These are phyloP conservation scores for Cladosporium cucumerinum DNA, from an alignment of 2,329 filamentous ascomycete genomes.

Conservation along the genomic window DNA sequence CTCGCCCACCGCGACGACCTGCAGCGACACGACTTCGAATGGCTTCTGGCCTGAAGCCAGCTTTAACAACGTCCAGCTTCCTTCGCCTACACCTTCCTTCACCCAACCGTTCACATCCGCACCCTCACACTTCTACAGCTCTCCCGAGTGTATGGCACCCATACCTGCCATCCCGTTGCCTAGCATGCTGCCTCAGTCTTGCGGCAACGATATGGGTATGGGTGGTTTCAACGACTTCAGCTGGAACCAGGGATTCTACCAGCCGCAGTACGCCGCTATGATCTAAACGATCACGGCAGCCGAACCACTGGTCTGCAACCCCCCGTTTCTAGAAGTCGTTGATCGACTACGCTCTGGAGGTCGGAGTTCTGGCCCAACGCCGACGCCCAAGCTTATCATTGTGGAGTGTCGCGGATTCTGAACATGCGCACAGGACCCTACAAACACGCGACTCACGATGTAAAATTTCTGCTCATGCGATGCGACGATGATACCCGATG, in stretches of 20 bases:
- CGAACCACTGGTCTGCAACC: conserved; percentile 11
- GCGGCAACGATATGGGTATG: conserved; percentile 62
- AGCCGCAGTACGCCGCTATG: conserved; percentile 66
- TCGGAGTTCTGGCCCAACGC: conserved; percentile 42
- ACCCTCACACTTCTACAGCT: conserved; percentile 66
- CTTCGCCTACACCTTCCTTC: conserved; percentile 76
- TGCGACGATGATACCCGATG: conserved; percentile 40
- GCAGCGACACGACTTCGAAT: conserved; percentile 65
- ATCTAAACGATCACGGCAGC: conserved; percentile 53
- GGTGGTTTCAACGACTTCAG: conserved; percentile 74
- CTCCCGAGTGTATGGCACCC: conserved; percentile 69
- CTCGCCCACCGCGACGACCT: conserved; percentile 64
- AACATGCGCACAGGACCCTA: conserved; percentile 40
- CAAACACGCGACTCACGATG: conserved; percentile 42
- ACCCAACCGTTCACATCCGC: conserved; percentile 65
- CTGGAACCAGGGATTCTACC: conserved; percentile 84
- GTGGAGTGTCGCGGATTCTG: conserved; percentile 27
- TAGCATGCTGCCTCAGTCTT: conserved; percentile 80
- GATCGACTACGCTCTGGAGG: conserved; percentile 28
- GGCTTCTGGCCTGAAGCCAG: conserved; percentile 77
- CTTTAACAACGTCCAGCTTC: conserved; percentile 67
- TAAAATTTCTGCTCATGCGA: conserved; percentile 38
- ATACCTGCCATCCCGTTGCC: conserved; percentile 77
- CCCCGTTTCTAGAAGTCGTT: conserved; percentile 21
- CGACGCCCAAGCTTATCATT: conserved; percentile 31